Evolutionary conservation across 331 rosid species (phyloP).

Genomic region (Pyracantha coccinea): DNA sequence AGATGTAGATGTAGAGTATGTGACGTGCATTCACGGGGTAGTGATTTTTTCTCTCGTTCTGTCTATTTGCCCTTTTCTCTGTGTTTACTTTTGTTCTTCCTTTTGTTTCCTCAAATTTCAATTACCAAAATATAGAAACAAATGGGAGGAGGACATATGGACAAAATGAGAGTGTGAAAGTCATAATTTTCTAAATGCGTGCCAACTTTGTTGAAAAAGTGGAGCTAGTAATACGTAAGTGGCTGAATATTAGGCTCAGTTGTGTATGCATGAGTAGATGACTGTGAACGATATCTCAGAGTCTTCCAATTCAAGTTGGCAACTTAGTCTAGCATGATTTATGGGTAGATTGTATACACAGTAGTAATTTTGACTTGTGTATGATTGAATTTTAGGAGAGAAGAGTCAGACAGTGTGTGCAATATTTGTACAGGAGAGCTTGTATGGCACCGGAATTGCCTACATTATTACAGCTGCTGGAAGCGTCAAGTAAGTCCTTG

Average conservation of each 20-base stretch:
- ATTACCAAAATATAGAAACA: no score
- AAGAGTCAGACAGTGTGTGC: constrained; percentile 10
- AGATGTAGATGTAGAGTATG: no score
- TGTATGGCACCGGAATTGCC: constrained; percentile 21
- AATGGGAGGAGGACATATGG: no score
- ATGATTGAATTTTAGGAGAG: constrained; percentile 13
- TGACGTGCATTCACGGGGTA: no score
- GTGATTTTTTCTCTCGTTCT: no score
- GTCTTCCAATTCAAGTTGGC: not conserved
- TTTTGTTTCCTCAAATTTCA: no score
- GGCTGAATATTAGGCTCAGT: not conserved
- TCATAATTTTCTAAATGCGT: no score
- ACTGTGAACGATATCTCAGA: not conserved
- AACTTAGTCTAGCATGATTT: not conserved
- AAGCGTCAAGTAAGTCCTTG: constrained; percentile 20
- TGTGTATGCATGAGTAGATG: not conserved
- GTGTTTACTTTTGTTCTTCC: no score
- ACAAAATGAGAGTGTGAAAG: no score
- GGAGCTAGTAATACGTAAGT: no score
- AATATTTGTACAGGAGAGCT: constrained; percentile 15
- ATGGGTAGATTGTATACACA: not conserved
- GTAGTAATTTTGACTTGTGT: not conserved
- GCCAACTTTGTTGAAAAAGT: no score
- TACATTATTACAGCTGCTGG: constrained; percentile 24
- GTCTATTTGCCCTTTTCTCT: no score